Percentiles rank a stretch among this genome's conserved stretches.
phyloP scores from a whole-genome alignment of 2,329 filamentous ascomycete species.

The Claviceps arundinis region DNA sequence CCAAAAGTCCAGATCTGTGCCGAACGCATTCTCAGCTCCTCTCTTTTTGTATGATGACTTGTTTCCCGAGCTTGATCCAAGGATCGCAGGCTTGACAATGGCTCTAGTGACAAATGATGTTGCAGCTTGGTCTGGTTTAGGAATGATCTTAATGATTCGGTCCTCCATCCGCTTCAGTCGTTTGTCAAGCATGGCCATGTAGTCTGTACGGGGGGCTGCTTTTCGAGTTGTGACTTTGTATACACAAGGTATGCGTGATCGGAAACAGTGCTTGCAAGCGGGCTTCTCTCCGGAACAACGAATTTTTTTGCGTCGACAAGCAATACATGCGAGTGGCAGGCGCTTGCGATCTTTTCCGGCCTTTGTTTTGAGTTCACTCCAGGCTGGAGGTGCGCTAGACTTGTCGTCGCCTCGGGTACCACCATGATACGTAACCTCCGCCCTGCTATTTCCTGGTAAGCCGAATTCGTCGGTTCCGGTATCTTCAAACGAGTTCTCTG shows the following conservation, averaged over 20 bases:
- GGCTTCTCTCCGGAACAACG: slow-evolving; percentile 96
- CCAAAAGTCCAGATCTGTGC: slow-evolving; percentile 70
- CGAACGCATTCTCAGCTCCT: slow-evolving; percentile 76
- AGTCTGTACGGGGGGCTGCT: slow-evolving; percentile 86
- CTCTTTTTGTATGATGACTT: slow-evolving; percentile 59
- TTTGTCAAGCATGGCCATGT: slow-evolving; percentile 98
- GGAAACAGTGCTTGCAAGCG: slow-evolving; percentile 88
- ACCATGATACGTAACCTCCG: slow-evolving; percentile 41
- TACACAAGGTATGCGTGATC: slow-evolving; percentile 86
- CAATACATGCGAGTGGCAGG: slow-evolving; percentile 85
- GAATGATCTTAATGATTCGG: slow-evolving; percentile 87
- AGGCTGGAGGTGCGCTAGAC: slow-evolving; percentile 47
- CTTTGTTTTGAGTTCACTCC: slow-evolving; percentile 78
- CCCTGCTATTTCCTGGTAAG: slow-evolving; percentile 29
- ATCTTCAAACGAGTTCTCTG: slow-evolving; percentile 37
- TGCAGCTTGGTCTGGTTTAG: slow-evolving; percentile 66
- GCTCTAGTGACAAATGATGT: slow-evolving; percentile 59
- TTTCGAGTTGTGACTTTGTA: slow-evolving; percentile 96
- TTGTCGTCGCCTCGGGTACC: slow-evolving; percentile 44
- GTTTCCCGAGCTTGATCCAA: slow-evolving; percentile 33
- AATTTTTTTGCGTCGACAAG: slow-evolving; percentile 93
- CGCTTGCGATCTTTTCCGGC: slow-evolving; percentile 93
- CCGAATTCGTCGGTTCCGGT: slow-evolving; percentile 46
- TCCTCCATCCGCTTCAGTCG: slow-evolving; percentile 95
- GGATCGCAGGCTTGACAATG: slow-evolving; percentile 66